Conservation (phyloP, 495 filamentous ascomycete species). For the Xylaria telfairii region DNA sequence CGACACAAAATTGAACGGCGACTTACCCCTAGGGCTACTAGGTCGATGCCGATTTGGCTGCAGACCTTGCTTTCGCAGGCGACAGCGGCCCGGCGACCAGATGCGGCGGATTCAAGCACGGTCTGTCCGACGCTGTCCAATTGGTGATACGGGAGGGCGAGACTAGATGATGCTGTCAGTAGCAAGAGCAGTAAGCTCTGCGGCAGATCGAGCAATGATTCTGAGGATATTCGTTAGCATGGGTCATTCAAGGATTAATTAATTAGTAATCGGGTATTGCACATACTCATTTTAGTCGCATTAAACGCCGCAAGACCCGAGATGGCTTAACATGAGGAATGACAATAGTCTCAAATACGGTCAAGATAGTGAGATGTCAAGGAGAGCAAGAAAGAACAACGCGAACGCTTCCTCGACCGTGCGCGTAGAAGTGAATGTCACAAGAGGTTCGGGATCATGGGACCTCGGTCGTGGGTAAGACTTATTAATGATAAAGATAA, state of each 20-base stretch:
- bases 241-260: background rate
- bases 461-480: background rate
- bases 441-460: background rate
- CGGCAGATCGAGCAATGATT: slow-evolving; percentile 22
- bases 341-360: background rate
- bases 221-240: slow-evolving; percentile 8
- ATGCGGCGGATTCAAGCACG: slow-evolving; percentile 28
- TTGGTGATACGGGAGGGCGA: slow-evolving; percentile 29
- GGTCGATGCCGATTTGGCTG: slow-evolving; percentile 74
- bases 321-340: background rate
- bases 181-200: slow-evolving; percentile 33
- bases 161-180: slow-evolving; percentile 20
- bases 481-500: slow-evolving; percentile 4
- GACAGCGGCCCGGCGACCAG: slow-evolving; percentile 67
- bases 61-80: slow-evolving; percentile 79
- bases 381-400: background rate
- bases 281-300: slow-evolving; percentile 9
- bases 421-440: background rate
- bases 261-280: background rate
- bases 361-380: background rate
- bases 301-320: background rate
- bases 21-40: slow-evolving; percentile 65
- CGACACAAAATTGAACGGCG: background rate
- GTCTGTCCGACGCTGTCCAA: slow-evolving; percentile 24
- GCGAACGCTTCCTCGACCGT: too few relatives aligned